These are phyloP conservation scores for Papiliotrema laurentii DNA, from an alignment of 1,284 basidiomycete genomes.

Conservation along the genomic window DNA sequence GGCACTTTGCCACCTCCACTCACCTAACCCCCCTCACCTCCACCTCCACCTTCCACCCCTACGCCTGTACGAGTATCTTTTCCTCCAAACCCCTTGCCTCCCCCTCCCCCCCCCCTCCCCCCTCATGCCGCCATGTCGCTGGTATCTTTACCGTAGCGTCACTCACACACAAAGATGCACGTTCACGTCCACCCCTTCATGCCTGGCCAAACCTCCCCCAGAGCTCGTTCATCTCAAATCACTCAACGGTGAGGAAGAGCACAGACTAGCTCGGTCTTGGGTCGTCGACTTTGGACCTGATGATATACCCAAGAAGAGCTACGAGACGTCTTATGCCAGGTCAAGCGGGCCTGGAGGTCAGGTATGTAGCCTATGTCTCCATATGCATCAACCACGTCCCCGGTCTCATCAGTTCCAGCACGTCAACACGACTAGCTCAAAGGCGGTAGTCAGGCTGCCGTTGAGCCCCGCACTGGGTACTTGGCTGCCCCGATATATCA, in stretches of 20 bases:
- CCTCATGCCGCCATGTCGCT: too few relatives aligned
- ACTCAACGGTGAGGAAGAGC: constrained; percentile 18
- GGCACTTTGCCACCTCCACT: too few relatives aligned
- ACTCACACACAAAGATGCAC: not conserved
- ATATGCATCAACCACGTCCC: not conserved
- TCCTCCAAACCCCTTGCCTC: too few relatives aligned
- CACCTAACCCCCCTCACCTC: too few relatives aligned
- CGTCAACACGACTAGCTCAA: constrained; percentile 48
- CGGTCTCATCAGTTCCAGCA: constrained; percentile 31
- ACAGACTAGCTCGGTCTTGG: constrained; percentile 32
- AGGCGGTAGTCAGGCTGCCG: constrained; percentile 38
- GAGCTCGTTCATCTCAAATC: constrained; percentile 10
- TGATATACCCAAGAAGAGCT: constrained; percentile 39
- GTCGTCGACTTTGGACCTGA: constrained; percentile 27
- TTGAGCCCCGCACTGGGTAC: constrained; percentile 20
- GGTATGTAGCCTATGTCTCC: constrained; percentile 15
- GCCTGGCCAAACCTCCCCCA: constrained; percentile 3
- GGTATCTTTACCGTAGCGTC: too few relatives aligned
- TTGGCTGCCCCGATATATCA: constrained; percentile 43
- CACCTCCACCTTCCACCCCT: too few relatives aligned
- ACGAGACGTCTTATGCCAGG: constrained; percentile 33
- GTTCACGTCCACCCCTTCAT: not conserved
- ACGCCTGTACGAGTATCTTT: too few relatives aligned
- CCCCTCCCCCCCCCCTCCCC: too few relatives aligned
- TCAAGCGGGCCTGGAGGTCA: constrained; percentile 47